A percentile compares a stretch with the other conserved stretches of the same genome.
phyloP scores from a whole-genome alignment of 2,329 filamentous ascomycete species.

The Pseudocercospora crystallina region DNA sequence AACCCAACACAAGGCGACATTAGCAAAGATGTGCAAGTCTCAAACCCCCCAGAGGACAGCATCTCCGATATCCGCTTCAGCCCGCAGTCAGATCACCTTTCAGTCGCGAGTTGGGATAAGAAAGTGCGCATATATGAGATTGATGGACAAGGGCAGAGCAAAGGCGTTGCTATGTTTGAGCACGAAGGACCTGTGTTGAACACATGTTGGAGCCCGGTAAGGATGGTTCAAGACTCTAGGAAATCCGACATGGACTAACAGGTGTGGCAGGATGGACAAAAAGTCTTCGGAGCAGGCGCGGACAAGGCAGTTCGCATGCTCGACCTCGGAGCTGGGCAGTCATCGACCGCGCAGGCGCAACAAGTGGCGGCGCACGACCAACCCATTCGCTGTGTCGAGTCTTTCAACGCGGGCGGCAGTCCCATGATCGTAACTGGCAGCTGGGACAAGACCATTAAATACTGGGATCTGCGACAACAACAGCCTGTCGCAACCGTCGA shows the following conservation, averaged over 20 bases:
- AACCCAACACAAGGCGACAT: constrained; percentile 84
- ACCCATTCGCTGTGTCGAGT: constrained; percentile 74
- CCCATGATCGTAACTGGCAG: constrained; percentile 89
- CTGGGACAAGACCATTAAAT: constrained; percentile 88
- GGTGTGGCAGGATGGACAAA: constrained; percentile 76
- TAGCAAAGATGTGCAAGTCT: constrained; percentile 80
- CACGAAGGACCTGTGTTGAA: constrained; percentile 82
- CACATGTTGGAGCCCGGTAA: constrained; percentile 84
- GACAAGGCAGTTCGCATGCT: constrained; percentile 89
- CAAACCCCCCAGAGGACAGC: constrained; percentile 78
- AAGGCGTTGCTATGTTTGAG: constrained; percentile 82
- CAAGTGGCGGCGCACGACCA: constrained; percentile 84
- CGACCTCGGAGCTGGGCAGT: constrained; percentile 65
- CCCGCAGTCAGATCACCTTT: constrained; percentile 73
- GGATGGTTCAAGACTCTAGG: constrained; percentile 27
- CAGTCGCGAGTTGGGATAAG: constrained; percentile 94
- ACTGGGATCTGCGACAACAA: constrained; percentile 75
- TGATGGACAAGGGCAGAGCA: constrained; percentile 70
- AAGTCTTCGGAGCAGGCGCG: constrained; percentile 81
- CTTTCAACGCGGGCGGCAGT: constrained; percentile 58
- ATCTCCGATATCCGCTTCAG: constrained; percentile 87
- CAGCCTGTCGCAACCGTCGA: constrained; percentile 65
- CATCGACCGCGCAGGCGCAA: constrained; percentile 33
- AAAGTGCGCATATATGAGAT: constrained; percentile 98
- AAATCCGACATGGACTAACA: background rate